A percentile compares a stretch with the other conserved stretches of the same genome.
Evolutionary conservation across 257 asterid genomes (phyloP).

Genomic region (Salvia miltiorrhiza): DNA sequence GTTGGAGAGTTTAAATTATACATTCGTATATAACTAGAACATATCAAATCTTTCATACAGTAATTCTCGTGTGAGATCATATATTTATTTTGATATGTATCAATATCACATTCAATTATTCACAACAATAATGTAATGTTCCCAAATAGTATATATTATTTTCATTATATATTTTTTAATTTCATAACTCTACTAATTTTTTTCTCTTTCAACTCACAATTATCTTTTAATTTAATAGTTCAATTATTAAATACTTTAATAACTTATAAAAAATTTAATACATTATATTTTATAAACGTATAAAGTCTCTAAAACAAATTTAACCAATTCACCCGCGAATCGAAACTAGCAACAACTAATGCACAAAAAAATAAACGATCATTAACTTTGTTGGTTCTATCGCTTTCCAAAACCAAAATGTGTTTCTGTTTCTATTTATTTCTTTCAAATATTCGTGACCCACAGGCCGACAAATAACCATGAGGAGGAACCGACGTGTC

Average conservation of each 20-base stretch:
- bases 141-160: background rate
- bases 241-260: too few relatives aligned
- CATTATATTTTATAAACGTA: too few relatives aligned
- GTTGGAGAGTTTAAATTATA: background rate
- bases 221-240: too few relatives aligned
- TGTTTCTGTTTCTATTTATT: background rate
- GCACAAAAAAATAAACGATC: background rate
- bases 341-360: too few relatives aligned
- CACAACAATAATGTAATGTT: background rate
- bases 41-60: background rate
- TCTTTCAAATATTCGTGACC: background rate
- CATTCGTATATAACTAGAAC: background rate
- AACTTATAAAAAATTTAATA: too few relatives aligned
- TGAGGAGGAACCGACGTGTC: background rate
- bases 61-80: background rate
- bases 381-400: background rate
- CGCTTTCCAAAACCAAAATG: background rate
- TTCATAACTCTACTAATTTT: too few relatives aligned
- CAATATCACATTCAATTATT: background rate
- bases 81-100: background rate
- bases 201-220: too few relatives aligned
- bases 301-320: too few relatives aligned
- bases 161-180: too few relatives aligned
- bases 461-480: background rate
- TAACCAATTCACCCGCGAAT: too few relatives aligned